Evolutionary conservation across 2,329 filamentous ascomycete genomes (phyloP).

Genomic region (Phaeoacremonium minimum): DNA sequence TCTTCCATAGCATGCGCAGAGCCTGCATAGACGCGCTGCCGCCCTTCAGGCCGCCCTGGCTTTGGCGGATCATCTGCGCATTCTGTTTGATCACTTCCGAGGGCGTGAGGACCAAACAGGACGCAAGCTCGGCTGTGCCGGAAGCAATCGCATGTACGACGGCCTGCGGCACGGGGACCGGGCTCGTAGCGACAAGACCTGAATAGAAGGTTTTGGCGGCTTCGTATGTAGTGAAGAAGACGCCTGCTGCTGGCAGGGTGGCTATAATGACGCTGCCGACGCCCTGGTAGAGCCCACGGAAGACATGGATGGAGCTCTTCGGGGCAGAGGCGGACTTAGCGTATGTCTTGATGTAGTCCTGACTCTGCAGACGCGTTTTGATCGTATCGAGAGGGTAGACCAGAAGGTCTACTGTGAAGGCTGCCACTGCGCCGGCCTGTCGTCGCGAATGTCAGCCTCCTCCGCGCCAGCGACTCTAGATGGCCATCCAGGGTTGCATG

Average conservation of each 20-base stretch:
- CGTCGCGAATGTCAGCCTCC: too few relatives aligned
- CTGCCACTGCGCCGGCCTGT: conserved; percentile 79
- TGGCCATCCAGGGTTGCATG: too few relatives aligned
- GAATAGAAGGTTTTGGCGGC: conserved; percentile 62
- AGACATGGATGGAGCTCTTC: conserved; percentile 41
- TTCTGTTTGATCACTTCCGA: conserved; percentile 93
- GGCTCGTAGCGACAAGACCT: conserved; percentile 31
- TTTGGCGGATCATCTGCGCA: conserved; percentile 70
- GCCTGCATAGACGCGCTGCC: conserved; percentile 42
- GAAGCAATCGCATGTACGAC: conserved; percentile 72
- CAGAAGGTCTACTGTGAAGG: conserved; percentile 79
- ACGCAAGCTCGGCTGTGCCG: conserved; percentile 73
- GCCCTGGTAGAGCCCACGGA: conserved; percentile 80
- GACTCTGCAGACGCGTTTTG: conserved; percentile 81
- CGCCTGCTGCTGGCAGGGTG: conserved; percentile 82
- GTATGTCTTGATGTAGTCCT: conserved; percentile 67
- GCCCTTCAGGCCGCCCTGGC: conserved; percentile 11
- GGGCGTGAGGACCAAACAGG: conserved; percentile 81
- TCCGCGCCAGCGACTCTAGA: too few relatives aligned
- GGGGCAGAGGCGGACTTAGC: conserved; percentile 51
- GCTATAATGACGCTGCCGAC: conserved; percentile 80
- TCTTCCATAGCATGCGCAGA: conserved; percentile 37
- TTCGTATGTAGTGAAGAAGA: conserved; percentile 91
- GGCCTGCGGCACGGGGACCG: conserved; percentile 53
- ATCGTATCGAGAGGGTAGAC: conserved; percentile 87